phyloP scores from a whole-genome alignment of 331 rosid species.

The Acacia concinna region DNA sequence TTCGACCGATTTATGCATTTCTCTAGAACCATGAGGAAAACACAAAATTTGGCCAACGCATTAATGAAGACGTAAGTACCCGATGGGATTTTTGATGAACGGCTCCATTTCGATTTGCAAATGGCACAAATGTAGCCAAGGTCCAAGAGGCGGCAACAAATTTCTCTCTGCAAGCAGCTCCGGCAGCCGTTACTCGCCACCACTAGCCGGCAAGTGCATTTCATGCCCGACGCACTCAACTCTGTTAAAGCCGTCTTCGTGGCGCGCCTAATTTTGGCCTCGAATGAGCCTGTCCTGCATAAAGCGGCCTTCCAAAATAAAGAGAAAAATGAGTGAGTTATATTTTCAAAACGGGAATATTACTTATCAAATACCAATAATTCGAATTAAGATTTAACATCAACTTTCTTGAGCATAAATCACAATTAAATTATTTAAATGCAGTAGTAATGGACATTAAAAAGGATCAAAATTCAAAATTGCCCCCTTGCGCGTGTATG shows the following conservation, averaged over 20 bases:
- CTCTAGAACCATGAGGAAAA: neutral
- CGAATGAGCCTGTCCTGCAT: slow-evolving; percentile 48
- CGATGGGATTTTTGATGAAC: slow-evolving; percentile 53
- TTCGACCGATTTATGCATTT: too few species aligned
- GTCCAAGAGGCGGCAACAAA: slow-evolving; percentile 50
- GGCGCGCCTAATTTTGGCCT: slow-evolving; percentile 55
- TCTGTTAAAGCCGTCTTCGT: slow-evolving; percentile 56
- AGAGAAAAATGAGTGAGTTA: neutral
- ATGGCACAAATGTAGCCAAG: slow-evolving; percentile 61
- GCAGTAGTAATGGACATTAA: neutral
- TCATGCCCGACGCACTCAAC: slow-evolving; percentile 6
- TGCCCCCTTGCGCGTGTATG: neutral
- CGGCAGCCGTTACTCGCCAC: slow-evolving; percentile 52
- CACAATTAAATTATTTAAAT: neutral
- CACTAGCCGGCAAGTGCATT: slow-evolving; percentile 48
- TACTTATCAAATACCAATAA: neutral
- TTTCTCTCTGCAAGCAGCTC: slow-evolving; percentile 55
- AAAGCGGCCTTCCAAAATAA: slow-evolving; percentile 49
- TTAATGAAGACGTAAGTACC: slow-evolving; percentile 49
- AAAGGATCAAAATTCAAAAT: neutral
- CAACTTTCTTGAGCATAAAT: neutral
- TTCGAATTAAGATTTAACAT: neutral
- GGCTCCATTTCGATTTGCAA: slow-evolving; percentile 73
- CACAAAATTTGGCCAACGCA: neutral
- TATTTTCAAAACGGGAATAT: neutral